Base-by-base conservation (phyloP, 495 filamentous ascomycete genomes). In the Podospora conica region DNA sequence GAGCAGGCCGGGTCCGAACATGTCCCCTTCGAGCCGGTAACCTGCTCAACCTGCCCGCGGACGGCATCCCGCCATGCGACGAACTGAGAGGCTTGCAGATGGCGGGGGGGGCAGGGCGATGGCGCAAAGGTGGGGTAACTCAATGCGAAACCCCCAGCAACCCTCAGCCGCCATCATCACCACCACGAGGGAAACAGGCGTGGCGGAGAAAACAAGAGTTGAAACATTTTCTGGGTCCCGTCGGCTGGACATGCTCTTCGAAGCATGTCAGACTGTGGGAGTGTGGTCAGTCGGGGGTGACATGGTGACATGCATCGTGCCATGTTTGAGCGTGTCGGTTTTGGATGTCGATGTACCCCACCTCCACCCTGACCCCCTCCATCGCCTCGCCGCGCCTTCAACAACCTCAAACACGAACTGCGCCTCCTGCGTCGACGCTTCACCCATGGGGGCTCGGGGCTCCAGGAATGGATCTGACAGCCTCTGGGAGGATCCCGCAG, bases 401-500 rank as follows among this genome's bases (percentile, higher is more conserved):
- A n/a, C n/a, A 65, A 69, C 65, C 67, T 69, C 67, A 69, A 69
- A 69, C 67, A 66, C 57, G 25, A 28, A 48, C 22, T 69, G 63
- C 67, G 57, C 27, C 63, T 65, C 67, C 58, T 69, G 67, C 65
- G 53, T 67, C 59, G 59, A 24, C 21, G 25, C 29, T 6, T 29
- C 25, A 21, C 12, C 58, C 18, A 18, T 18, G 40, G 40, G 25
- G n/a, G n/a, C n/a, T n/a, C n/a, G n/a, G 58, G 25, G 18, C 12
- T 33, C 58, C 27, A 29, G 11, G 15, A 29, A 33, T 60, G 23
- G 58, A 29, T 60, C 58, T 28, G 40, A 48, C 40, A 48, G 40
- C 40, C 28, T 33, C 12, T 58, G 21, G 58, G 58, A 5, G 20
- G 25, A 25, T 57, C 40, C 40, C n/a, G 40, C 33, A 18, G 33